phyloP scores from a whole-genome alignment of 2,329 filamentous ascomycete genomes.

The Penicillium sp. region DNA sequence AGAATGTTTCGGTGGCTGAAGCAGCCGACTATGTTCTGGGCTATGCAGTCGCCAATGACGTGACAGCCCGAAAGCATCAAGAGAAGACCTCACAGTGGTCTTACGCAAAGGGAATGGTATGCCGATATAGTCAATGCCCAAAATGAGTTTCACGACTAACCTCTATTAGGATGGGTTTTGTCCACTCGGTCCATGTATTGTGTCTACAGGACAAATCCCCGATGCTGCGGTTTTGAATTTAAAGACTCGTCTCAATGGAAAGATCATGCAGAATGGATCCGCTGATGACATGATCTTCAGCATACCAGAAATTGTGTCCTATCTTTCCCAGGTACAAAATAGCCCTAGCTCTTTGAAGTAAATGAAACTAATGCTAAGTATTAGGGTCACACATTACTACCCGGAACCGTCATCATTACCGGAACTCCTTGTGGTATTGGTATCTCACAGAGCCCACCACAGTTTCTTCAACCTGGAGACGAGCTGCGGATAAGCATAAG shows the following conservation, averaged over 20 bases:
- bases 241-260: constrained; percentile 14
- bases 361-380: not conserved
- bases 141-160: not conserved
- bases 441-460: constrained; percentile 13
- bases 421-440: constrained; percentile 18
- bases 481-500: constrained; percentile 13
- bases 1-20: constrained; percentile 8
- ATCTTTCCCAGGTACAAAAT: constrained; percentile 14
- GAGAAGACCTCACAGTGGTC: constrained; percentile 16
- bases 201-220: constrained; percentile 10
- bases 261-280: constrained; percentile 16
- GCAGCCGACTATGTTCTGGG: constrained; percentile 11
- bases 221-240: constrained; percentile 8
- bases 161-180: constrained; percentile 15
- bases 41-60: constrained; percentile 13
- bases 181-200: constrained; percentile 17
- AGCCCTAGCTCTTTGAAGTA: not conserved
- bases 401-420: constrained; percentile 18
- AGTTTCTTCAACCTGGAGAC: constrained; percentile 14
- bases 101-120: constrained; percentile 17
- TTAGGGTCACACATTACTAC: constrained; percentile 14
- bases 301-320: constrained; percentile 17
- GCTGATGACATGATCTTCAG: constrained; percentile 19
- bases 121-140: not conserved
- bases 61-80: constrained; percentile 14